Conservation (phyloP, 257 asterid species). For the Lycium barbarum region DNA sequence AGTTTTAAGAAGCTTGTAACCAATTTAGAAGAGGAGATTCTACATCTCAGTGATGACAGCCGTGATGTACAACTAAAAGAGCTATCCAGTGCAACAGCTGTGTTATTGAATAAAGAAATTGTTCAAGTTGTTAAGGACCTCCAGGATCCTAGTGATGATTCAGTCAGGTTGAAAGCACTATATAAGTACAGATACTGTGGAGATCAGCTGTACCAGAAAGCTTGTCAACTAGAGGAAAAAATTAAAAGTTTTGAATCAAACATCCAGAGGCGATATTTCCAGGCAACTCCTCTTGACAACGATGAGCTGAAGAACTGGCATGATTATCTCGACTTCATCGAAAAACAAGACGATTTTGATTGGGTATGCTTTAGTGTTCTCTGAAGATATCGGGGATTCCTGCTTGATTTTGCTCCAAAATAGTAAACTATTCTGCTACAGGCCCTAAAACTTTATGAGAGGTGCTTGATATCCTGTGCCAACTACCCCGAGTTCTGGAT, state of each 20-base stretch:
- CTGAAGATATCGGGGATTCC: slow-evolving; percentile 21
- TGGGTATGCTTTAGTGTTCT: slow-evolving; percentile 51
- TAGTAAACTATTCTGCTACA: slow-evolving; percentile 40
- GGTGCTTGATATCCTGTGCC: slow-evolving; percentile 96
- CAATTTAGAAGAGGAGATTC: slow-evolving; percentile 73
- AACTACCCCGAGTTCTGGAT: slow-evolving; percentile 90
- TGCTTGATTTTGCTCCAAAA: slow-evolving; percentile 27
- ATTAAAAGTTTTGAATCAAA: slow-evolving; percentile 67
- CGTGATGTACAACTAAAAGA: slow-evolving; percentile 47
- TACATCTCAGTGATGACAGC: slow-evolving; percentile 44
- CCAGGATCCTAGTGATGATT: slow-evolving; percentile 62
- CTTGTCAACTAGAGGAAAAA: slow-evolving; percentile 64
- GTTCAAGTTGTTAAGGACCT: slow-evolving; percentile 65
- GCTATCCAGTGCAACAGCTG: slow-evolving; percentile 41
- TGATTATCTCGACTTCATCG: slow-evolving; percentile 77
- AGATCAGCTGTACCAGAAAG: slow-evolving; percentile 65
- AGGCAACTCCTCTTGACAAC: slow-evolving; percentile 66
- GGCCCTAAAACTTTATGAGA: slow-evolving; percentile 82
- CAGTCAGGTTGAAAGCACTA: slow-evolving; percentile 68
- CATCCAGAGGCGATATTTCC: slow-evolving; percentile 68
- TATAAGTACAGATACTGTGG: slow-evolving; percentile 68
- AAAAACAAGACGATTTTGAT: slow-evolving; percentile 77
- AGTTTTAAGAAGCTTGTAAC: slow-evolving; percentile 82
- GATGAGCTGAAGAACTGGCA: slow-evolving; percentile 83
- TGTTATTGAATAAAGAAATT: slow-evolving; percentile 58